These are phyloP conservation scores for Hansenula anomala DNA, from an alignment of 1,139 yeast species.

Conservation along the genomic window DNA sequence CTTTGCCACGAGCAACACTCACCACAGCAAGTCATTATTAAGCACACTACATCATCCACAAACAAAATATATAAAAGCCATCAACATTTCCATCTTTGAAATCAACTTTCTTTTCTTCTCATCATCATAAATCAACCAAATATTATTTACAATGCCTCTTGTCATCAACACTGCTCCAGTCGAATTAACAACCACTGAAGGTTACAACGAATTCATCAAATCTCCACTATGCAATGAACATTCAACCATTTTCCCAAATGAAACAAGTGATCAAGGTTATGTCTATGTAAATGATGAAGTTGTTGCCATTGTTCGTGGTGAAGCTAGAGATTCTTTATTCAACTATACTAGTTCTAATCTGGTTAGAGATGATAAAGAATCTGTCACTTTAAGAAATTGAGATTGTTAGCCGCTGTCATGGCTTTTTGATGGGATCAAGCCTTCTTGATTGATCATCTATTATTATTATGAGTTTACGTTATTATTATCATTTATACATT, in stretches of 20 bases:
- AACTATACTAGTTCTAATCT: neutral
- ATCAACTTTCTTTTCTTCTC: too few species aligned
- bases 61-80: too few species aligned
- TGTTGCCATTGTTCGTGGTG: slow-evolving; percentile 31
- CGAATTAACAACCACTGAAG: slow-evolving; percentile 30
- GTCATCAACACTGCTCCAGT: slow-evolving; percentile 21
- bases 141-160: neutral
- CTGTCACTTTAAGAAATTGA: neutral
- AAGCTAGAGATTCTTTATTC: slow-evolving; percentile 25
- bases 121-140: too few species aligned
- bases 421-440: too few species aligned
- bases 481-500: too few species aligned
- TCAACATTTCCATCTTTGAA: too few species aligned
- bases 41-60: too few species aligned
- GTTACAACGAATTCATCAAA: slow-evolving; percentile 30
- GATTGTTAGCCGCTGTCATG: too few species aligned
- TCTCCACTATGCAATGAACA: slow-evolving; percentile 18
- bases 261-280: slow-evolving; percentile 23
- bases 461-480: too few species aligned
- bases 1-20: too few species aligned
- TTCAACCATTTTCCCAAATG: slow-evolving; percentile 27
- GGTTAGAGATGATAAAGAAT: neutral
- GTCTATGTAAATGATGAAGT: slow-evolving; percentile 27
- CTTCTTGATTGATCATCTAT: too few species aligned
- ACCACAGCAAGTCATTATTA: too few species aligned